phyloP scores from a whole-genome alignment of 1,284 basidiomycete genomes.

The Ceratobasidium sp. region DNA sequence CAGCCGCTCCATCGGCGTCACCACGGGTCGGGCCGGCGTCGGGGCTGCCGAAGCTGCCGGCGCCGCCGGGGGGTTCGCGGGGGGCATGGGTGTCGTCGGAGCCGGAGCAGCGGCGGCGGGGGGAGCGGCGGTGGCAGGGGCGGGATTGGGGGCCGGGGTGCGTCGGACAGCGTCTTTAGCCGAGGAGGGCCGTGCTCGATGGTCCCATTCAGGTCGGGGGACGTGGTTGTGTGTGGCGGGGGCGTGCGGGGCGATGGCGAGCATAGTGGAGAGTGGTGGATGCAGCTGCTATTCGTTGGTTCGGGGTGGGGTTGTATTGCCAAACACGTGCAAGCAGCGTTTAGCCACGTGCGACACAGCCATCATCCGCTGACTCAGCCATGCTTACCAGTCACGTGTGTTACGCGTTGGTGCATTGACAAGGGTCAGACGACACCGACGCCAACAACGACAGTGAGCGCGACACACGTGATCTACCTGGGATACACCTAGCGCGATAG shows the following conservation, averaged over 20 bases:
- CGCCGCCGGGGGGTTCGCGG: neutral
- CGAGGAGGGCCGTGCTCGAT: constrained; percentile 9
- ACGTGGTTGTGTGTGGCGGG: constrained; percentile 11
- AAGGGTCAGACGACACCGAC: constrained; percentile 24
- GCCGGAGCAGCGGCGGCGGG: constrained; percentile 9
- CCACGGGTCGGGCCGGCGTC: constrained; percentile 49
- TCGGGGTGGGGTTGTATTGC: no score
- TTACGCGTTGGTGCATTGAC: constrained; percentile 9
- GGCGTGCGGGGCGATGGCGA: constrained; percentile 34
- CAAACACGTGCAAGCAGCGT: neutral
- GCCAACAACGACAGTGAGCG: neutral
- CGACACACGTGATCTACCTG: neutral
- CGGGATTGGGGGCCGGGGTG: constrained; percentile 2
- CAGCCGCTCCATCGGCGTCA: constrained; percentile 30
- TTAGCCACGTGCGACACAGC: constrained; percentile 32
- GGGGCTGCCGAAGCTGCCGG: constrained; percentile 20
- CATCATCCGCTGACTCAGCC: neutral
- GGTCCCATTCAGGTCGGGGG: neutral
- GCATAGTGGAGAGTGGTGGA: constrained; percentile 4
- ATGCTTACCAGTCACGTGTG: constrained; percentile 16
- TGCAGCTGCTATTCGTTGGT: no score
- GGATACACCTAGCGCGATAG: neutral
- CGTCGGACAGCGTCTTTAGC: constrained; percentile 13
- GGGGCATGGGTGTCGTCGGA: constrained; percentile 14
- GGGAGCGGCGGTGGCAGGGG: constrained; percentile 21